Conservation (phyloP, 2,329 filamentous ascomycete genomes). For the Aspergillus caelatus region DNA sequence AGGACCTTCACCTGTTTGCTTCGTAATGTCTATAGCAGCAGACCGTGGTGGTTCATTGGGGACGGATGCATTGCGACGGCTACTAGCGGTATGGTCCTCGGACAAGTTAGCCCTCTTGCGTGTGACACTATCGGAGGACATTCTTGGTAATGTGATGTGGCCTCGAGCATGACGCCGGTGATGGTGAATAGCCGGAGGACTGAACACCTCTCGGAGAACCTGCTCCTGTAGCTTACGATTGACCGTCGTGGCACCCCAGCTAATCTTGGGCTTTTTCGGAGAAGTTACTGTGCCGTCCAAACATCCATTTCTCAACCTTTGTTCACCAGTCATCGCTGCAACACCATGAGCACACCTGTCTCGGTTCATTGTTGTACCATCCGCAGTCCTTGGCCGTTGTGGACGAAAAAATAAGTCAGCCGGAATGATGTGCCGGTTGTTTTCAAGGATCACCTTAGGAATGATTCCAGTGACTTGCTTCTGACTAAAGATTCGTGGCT, state of each 20-base stretch:
- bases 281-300: conserved; percentile 17
- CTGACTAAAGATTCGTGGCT: conserved; percentile 67
- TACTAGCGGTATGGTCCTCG: conserved; percentile 32
- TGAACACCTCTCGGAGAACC: conserved; percentile 88
- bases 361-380: conserved; percentile 27
- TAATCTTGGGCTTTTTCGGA: conserved; percentile 54
- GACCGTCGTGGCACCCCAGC: conserved; percentile 89
- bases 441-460: conserved; percentile 89
- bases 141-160: conserved; percentile 64
- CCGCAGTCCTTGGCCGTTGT: conserved; percentile 42
- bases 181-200: conserved; percentile 80
- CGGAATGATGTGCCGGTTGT: conserved; percentile 91
- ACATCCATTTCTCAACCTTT: conserved; percentile 14
- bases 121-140: conserved; percentile 34
- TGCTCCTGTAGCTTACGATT: conserved; percentile 87
- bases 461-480: conserved; percentile 74
- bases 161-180: conserved; percentile 69
- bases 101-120: conserved; percentile 39
- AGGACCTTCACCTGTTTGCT: conserved; percentile 27
- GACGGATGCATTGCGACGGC: conserved; percentile 22
- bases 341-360: conserved; percentile 26
- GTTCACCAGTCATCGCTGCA: conserved; percentile 16
- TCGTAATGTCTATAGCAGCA: conserved; percentile 33
- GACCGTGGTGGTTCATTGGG: conserved; percentile 25
- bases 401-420: conserved; percentile 75